A percentile compares a stretch with the other conserved stretches of the same genome.
These are phyloP conservation scores for Fraxinus cuspidata DNA, from an alignment of 257 asterid genomes.

Conservation along the genomic window DNA sequence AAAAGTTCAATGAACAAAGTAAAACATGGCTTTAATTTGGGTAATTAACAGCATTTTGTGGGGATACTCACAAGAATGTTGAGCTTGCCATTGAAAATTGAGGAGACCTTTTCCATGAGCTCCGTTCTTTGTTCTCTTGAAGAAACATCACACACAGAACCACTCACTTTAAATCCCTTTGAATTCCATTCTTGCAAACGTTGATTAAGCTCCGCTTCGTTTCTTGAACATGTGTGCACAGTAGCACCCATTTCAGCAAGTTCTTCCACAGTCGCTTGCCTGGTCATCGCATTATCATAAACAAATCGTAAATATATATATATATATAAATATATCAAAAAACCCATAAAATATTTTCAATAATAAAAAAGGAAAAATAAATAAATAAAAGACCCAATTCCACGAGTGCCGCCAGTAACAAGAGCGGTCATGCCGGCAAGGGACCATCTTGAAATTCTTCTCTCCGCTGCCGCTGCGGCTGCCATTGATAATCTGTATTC, in stretches of 20 bases:
- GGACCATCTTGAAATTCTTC: slow-evolving; percentile 79
- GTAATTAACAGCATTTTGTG: background rate
- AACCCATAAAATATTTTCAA: background rate
- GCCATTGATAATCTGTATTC: slow-evolving; percentile 39
- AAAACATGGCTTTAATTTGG: background rate
- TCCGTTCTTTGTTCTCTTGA: slow-evolving; percentile 67
- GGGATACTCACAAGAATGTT: slow-evolving; percentile 70
- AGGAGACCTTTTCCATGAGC: slow-evolving; percentile 69
- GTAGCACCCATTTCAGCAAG: slow-evolving; percentile 78
- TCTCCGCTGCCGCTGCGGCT: slow-evolving; percentile 26
- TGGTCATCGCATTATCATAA: slow-evolving; percentile 29
- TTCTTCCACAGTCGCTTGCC: slow-evolving; percentile 88
- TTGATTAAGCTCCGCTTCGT: slow-evolving; percentile 64
- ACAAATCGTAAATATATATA: slow-evolving; percentile 26
- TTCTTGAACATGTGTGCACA: slow-evolving; percentile 80
- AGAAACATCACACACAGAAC: slow-evolving; percentile 85
- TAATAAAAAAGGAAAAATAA: background rate
- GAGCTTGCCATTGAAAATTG: slow-evolving; percentile 68
- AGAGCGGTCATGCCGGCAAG: slow-evolving; percentile 77
- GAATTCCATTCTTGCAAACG: slow-evolving; percentile 72
- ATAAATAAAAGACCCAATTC: slow-evolving; percentile 63
- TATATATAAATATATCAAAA: background rate
- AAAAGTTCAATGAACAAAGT: background rate
- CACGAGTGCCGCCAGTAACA: slow-evolving; percentile 98
- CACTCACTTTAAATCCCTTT: slow-evolving; percentile 69